Percentiles rank a stretch among this genome's conserved stretches.
Evolutionary conservation across 2,329 filamentous ascomycete genomes (phyloP).

Genomic region (Achaetomium macrosporum): DNA sequence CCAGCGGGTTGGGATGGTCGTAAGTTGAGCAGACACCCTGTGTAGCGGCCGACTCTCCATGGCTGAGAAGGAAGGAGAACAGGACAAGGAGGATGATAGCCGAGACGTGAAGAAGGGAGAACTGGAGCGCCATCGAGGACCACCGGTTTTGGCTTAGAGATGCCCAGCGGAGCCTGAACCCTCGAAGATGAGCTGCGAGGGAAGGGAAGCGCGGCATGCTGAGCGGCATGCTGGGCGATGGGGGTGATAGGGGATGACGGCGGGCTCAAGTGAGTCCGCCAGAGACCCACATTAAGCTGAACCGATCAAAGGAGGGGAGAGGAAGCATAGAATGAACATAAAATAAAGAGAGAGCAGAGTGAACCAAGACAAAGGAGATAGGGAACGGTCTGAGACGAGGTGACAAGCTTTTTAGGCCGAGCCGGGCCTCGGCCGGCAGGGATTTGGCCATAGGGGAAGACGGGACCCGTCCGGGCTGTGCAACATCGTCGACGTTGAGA

Average conservation of each 20-base stretch:
- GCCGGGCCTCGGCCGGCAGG: not conserved
- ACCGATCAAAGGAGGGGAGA: constrained; percentile 4
- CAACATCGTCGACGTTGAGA: constrained; percentile 19
- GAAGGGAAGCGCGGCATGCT: constrained; percentile 22
- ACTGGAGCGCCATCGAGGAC: constrained; percentile 20
- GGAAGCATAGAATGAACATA: not conserved
- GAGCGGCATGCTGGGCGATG: constrained; percentile 20
- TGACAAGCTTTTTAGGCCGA: constrained; percentile 16
- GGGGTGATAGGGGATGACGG: constrained; percentile 6
- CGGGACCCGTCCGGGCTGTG: constrained; percentile 21
- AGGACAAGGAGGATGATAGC: constrained; percentile 18
- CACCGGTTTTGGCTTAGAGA: constrained; percentile 14
- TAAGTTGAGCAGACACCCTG: constrained; percentile 16
- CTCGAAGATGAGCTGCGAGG: constrained; percentile 13
- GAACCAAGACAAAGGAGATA: constrained; percentile 9
- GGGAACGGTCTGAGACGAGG: constrained; percentile 6
- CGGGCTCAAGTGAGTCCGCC: constrained; percentile 15
- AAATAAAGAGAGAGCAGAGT: constrained; percentile 1
- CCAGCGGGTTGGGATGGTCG: constrained; percentile 43
- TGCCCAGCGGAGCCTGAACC: constrained; percentile 12
- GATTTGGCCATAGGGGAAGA: constrained; percentile 11
- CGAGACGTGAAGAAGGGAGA: constrained; percentile 19
- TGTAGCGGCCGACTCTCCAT: constrained; percentile 15
- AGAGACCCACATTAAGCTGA: constrained; percentile 12
- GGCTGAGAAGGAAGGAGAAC: constrained; percentile 21